A percentile compares a stretch with the other conserved stretches of the same genome.
Conservation (phyloP, 495 filamentous ascomycete genomes). For the Neurospora sp. region DNA sequence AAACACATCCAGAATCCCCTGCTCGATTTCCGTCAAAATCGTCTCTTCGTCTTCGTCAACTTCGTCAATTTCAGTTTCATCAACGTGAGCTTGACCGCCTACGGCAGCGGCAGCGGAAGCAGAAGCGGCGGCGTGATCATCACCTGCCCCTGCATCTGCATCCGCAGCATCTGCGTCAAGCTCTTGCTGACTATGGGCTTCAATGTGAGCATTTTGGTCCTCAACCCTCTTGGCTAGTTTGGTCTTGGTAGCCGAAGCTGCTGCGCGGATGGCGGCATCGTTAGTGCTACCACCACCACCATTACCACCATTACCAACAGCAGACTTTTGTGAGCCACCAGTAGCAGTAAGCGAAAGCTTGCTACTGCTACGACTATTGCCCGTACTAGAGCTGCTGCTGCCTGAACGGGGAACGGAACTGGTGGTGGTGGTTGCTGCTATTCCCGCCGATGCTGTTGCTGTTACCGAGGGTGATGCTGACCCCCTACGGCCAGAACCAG, state of each 20-base stretch:
- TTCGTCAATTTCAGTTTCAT: not conserved
- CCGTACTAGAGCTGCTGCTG: not conserved
- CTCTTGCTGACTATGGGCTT: not conserved
- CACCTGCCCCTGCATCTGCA: not conserved
- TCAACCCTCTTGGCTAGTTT: not conserved
- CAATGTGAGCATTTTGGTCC: not conserved
- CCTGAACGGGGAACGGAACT: not conserved
- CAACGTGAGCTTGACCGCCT: not conserved
- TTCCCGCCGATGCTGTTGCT: not conserved
- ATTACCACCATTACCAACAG: not conserved
- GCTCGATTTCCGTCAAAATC: conserved; percentile 38
- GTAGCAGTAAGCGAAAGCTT: not conserved
- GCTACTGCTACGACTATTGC: not conserved
- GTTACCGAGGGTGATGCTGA: not conserved
- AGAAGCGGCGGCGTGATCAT: not conserved
- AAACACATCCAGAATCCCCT: conserved; percentile 58
- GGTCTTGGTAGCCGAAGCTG: not conserved
- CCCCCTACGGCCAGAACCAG: not conserved
- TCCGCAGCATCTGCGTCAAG: not conserved
- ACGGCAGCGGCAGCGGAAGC: not conserved
- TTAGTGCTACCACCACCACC: not conserved
- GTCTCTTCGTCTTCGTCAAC: conserved; percentile 23
- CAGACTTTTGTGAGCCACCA: too few species aligned
- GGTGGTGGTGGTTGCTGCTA: not conserved
- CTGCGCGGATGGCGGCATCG: not conserved